Base-by-base conservation (phyloP, 1,139 yeast genomes). In the Yamadazyma spencermartinsiae region DNA sequence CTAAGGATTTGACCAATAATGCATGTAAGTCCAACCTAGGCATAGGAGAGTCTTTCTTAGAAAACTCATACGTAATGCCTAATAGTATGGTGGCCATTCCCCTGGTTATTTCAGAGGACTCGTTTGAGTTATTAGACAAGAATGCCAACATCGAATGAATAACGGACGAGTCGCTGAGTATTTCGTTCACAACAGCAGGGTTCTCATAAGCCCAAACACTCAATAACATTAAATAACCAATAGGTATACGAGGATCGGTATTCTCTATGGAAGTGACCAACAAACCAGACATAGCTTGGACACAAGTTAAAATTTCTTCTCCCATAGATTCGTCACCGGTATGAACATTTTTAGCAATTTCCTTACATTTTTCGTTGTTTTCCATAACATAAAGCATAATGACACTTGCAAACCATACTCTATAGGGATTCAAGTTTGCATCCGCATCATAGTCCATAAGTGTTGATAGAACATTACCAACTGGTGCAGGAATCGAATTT, bases 51-150 rank as follows among this genome's bases (percentile, higher is more conserved):
- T 69, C 65, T 36, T 74, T 72, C 2, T 88, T 69, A 4, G 94
- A 81, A 55, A 90, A 92, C 46, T 90, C 97, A 55, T 87, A 94
- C 0, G 81, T 72, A 1, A 86, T 72, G 17, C 97, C 97, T 10
- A 92, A 58, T 21, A 90, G 63, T 15, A 85, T 69, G 0, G 88
- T 74, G 2, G 85, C 76, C 72, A 90, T 70, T 1, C 96, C 92
- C 54, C 86, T 89, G 0, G 86, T 79, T 11, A 87, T 59, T 3
- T 76, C 71, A 19, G 77, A 72, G 46, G 72, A 76, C 33, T 80
- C 82, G 4, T 80, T 65, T 1, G 83, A 70, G 21, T 79, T 71
- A 42, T 81, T 83, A 1, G 87, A 75, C 13, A 87, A 66, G 40
- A 78, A 82, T 1, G 90, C 76, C 5, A 90, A 60, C 7, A 92